Percentiles rank a stretch among this genome's conserved stretches.
Conservation (phyloP, 345 rosid species). For the Bretschneidera sinensis region DNA sequence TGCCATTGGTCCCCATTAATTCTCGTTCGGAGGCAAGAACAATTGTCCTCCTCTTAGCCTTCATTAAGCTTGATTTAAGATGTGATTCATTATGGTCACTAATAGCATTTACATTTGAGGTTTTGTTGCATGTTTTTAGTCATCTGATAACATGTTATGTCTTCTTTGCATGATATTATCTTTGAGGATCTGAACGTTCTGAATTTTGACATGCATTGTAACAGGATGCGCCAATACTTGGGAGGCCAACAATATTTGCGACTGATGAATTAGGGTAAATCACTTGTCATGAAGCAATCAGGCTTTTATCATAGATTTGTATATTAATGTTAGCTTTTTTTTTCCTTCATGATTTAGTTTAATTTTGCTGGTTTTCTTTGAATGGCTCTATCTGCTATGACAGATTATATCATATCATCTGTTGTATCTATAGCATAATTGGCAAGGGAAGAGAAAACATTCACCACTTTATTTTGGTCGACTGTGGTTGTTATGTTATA, state of each 20-base stretch:
- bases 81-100: too few species aligned
- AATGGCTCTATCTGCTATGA: neutral
- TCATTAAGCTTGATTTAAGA: too few species aligned
- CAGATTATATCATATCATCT: too few species aligned
- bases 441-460: neutral
- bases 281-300: constrained; percentile 16
- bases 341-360: neutral
- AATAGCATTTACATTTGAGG: too few species aligned
- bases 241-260: constrained; percentile 67
- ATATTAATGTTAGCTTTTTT: neutral
- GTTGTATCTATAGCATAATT: too few species aligned
- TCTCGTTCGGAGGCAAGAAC: too few species aligned
- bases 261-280: constrained; percentile 62
- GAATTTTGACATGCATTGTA: neutral
- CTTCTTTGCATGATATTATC: too few species aligned
- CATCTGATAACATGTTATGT: too few species aligned
- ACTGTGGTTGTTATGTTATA: neutral
- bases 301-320: neutral
- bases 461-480: neutral
- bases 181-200: neutral
- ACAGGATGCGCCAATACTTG: constrained; percentile 90
- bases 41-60: too few species aligned
- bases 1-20: too few species aligned
- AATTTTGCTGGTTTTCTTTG: neutral
- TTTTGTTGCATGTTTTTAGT: too few species aligned